Conservation (phyloP, 352 stramenopile genomes). For the Globisporangium irregulare region DNA sequence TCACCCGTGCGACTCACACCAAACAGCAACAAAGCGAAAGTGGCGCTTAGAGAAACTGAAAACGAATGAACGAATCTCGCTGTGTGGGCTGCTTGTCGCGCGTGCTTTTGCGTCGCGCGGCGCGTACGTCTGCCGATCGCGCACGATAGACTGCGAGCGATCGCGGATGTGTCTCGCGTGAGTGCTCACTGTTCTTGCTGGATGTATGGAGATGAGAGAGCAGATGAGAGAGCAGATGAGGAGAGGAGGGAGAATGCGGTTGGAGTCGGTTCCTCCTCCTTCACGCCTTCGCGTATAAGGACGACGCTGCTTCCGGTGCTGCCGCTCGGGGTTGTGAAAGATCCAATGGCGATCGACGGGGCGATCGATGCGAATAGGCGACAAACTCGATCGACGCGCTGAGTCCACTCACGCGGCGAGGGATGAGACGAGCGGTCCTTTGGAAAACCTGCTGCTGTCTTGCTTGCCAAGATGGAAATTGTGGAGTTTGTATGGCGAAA, state of each 20-base stretch:
- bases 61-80: neutral
- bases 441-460: neutral
- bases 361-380: neutral
- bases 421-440: conserved; percentile 5
- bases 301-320: neutral
- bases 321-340: neutral
- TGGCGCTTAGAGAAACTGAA: neutral
- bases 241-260: neutral
- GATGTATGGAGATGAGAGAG: neutral
- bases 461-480: neutral
- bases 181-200: neutral
- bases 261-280: neutral
- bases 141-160: neutral
- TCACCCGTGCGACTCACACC: neutral
- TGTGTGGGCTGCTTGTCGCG: neutral
- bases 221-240: neutral
- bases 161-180: neutral
- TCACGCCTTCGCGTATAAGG: neutral
- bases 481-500: neutral
- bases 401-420: neutral
- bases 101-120: neutral
- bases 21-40: neutral
- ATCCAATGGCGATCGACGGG: neutral
- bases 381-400: neutral
- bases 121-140: neutral